A percentile compares a stretch with the other conserved stretches of the same genome.
These are phyloP conservation scores for Macroventuria anomochaeta DNA, from an alignment of 2,329 filamentous ascomycete genomes.

Conservation along the genomic window DNA sequence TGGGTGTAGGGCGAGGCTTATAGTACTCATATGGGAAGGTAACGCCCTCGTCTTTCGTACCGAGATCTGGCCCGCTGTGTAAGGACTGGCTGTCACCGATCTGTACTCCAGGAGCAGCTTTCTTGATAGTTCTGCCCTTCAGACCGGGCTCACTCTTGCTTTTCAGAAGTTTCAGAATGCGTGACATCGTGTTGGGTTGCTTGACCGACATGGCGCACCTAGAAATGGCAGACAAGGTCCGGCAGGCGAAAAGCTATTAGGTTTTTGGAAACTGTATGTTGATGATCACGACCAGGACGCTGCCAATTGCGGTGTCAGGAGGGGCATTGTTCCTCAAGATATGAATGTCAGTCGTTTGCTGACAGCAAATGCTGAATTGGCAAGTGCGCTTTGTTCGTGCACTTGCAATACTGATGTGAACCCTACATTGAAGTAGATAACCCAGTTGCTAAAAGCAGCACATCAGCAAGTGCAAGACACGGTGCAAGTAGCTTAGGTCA, in stretches of 20 bases:
- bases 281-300: too few relatives aligned
- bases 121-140: slow-evolving; percentile 14
- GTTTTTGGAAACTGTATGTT: too few relatives aligned
- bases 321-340: background rate
- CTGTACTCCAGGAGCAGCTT: background rate
- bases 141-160: background rate
- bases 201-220: background rate
- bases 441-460: background rate
- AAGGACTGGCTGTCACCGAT: background rate
- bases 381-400: background rate
- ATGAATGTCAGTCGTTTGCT: background rate
- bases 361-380: background rate
- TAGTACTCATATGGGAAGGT: slow-evolving; percentile 1
- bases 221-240: too few relatives aligned
- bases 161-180: background rate
- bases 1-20: background rate
- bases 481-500: too few relatives aligned
- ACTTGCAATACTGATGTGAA: background rate
- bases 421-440: background rate
- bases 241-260: too few relatives aligned
- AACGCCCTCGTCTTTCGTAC: background rate
- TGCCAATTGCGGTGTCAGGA: too few relatives aligned
- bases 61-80: background rate
- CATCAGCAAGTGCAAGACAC: too few relatives aligned
- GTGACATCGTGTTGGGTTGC: background rate